Percentiles rank a stretch among this genome's conserved stretches.
Conservation (phyloP, 129 eudicot species). For the Ambrosia trifida region DNA sequence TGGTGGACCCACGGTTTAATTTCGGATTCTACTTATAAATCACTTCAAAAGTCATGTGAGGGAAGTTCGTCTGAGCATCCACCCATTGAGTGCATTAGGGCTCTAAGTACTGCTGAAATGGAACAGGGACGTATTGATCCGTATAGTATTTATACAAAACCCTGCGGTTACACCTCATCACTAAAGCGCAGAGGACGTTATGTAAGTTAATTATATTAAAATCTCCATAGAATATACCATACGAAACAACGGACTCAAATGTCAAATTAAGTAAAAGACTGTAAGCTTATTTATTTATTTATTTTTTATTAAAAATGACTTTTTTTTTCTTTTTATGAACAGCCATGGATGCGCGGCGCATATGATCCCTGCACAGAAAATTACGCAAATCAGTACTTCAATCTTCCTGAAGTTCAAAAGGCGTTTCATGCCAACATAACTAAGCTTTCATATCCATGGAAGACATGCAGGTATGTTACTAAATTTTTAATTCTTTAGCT, state of each 20-base stretch:
- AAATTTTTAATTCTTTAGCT: not conserved
- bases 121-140: conserved; percentile 93
- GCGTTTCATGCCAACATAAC: conserved; percentile 87
- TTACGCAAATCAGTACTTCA: conserved; percentile 68
- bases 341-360: conserved; percentile 97
- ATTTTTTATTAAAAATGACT: not conserved
- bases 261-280: conserved; percentile 1
- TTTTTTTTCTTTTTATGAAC: not conserved
- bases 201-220: conserved; percentile 50
- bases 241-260: not conserved
- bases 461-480: conserved; percentile 72
- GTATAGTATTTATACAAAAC: conserved; percentile 81
- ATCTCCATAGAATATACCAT: not conserved
- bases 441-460: conserved; percentile 71
- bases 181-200: conserved; percentile 78
- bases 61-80: conserved; percentile 79
- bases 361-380: conserved; percentile 96
- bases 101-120: conserved; percentile 52
- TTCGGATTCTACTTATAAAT: conserved; percentile 86
- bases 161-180: conserved; percentile 61
- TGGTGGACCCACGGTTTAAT: conserved; percentile 98
- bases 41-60: conserved; percentile 58
- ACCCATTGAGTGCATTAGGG: conserved; percentile 58
- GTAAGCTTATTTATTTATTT: not conserved
- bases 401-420: conserved; percentile 86